phyloP scores from a whole-genome alignment of 1,284 basidiomycete species.

The Leccinum proximum region DNA sequence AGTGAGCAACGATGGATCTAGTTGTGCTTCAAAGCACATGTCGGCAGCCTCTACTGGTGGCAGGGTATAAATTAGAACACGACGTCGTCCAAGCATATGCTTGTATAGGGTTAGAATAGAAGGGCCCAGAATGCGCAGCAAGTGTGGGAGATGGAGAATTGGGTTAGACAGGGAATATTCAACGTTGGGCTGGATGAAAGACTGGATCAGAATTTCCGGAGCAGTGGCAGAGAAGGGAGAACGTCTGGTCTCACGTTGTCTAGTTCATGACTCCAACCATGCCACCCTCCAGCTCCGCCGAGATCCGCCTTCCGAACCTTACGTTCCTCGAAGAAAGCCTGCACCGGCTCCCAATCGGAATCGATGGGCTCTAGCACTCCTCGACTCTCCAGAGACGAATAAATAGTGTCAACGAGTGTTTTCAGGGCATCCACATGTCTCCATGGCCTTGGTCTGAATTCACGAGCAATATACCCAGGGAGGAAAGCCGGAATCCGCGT shows the following conservation, averaged over 20 bases:
- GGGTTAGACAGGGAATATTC: slow-evolving; percentile 42
- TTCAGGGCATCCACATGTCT: slow-evolving; percentile 61
- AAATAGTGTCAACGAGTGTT: slow-evolving; percentile 52
- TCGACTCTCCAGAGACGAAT: slow-evolving; percentile 46
- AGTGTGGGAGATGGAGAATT: slow-evolving; percentile 36
- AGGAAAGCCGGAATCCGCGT: slow-evolving; percentile 74
- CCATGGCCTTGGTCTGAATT: slow-evolving; percentile 69
- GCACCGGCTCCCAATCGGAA: slow-evolving; percentile 61
- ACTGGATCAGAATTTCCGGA: slow-evolving; percentile 5
- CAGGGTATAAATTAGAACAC: slow-evolving; percentile 72
- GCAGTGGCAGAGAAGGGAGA: background rate
- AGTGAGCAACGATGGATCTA: slow-evolving; percentile 25
- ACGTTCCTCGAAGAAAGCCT: slow-evolving; percentile 61
- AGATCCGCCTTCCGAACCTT: slow-evolving; percentile 44
- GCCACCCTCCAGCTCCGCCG: slow-evolving; percentile 55
- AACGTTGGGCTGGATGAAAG: slow-evolving; percentile 30
- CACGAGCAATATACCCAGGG: slow-evolving; percentile 70
- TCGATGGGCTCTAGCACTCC: slow-evolving; percentile 48
- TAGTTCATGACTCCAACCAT: slow-evolving; percentile 63
- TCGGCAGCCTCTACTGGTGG: slow-evolving; percentile 77
- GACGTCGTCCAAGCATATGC: slow-evolving; percentile 64
- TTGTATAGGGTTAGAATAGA: slow-evolving; percentile 76
- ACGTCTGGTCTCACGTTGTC: slow-evolving; percentile 39
- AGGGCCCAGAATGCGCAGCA: slow-evolving; percentile 68
- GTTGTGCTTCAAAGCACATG: slow-evolving; percentile 61